Percentiles rank a stretch among this genome's conserved stretches.
Evolutionary conservation across 306 rosid species (phyloP).

Genomic region (Corylus heterophylla): DNA sequence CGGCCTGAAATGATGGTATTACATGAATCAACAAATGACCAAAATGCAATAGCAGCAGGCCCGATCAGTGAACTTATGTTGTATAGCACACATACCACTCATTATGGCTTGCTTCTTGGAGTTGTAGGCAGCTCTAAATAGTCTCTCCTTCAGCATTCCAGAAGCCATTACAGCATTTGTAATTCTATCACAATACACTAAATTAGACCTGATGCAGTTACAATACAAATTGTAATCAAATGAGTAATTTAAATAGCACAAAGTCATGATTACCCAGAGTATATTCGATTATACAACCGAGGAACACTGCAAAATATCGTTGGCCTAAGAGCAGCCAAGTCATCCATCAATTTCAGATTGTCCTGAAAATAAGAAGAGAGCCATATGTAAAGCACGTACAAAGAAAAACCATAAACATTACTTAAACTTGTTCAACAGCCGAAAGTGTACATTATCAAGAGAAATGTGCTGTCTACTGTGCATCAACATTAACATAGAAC

Average conservation of each 20-base stretch:
- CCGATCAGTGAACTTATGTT: background rate
- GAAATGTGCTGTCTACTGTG: background rate
- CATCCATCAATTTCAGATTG: slow-evolving; percentile 89
- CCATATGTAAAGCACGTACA: slow-evolving; percentile 28
- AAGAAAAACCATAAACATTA: background rate
- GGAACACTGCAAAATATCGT: slow-evolving; percentile 96
- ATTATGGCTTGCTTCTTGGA: slow-evolving; percentile 84
- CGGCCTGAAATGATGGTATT: slow-evolving; percentile 52
- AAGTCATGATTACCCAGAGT: slow-evolving; percentile 68
- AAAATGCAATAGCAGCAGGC: background rate
- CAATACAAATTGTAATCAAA: background rate
- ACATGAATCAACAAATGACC: background rate
- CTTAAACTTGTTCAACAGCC: slow-evolving; percentile 1
- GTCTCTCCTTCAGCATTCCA: slow-evolving; percentile 79
- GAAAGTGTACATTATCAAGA: background rate
- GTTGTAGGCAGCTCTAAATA: slow-evolving; percentile 90
- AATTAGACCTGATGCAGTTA: background rate
- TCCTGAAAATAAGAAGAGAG: slow-evolving; percentile 53
- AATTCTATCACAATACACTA: slow-evolving; percentile 47
- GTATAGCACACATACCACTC: slow-evolving; percentile 49
- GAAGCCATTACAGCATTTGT: slow-evolving; percentile 83
- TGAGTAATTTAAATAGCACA: slow-evolving; percentile 18
- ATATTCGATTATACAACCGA: slow-evolving; percentile 91
- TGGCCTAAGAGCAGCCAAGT: slow-evolving; percentile 80
- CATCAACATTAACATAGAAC: background rate